Base-by-base conservation (phyloP, 345 rosid species). In the Eucalyptus polyanthemos region DNA sequence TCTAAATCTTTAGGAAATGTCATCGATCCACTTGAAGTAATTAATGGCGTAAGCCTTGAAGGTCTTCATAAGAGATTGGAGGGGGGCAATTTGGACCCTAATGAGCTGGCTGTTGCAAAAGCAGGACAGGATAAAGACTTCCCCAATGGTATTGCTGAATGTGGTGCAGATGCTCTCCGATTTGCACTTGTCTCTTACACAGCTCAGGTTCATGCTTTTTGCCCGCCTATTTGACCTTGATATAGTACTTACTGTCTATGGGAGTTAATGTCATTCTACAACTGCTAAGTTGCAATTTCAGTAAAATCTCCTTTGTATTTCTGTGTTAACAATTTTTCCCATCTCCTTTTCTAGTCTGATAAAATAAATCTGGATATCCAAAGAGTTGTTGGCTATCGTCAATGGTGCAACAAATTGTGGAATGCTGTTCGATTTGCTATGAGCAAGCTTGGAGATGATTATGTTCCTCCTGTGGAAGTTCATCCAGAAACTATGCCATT, bases 331-430 rank as follows among this genome's bases (percentile, higher is more conserved):
- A 11, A 50, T 69, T 54, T 86, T 60, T 56, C 87, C 11, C 54
- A 80, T 81, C 51, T 90, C 25, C 42, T n/a, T 83, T 92, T 93
- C 87, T 94, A 98, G 98, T 96, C 97, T 29, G 99, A 97, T 91
- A 98, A 92, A 92, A 98, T 98, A 88, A 98, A 98, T 94, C 93
- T 98, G 95, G 98, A 98, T 91, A 97, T 98, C 87, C 97, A 93
- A 92, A 94, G 99, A 92, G 99, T 98, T 62, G 97, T 95, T 89
- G 99, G 99, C 37, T 97, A 97, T 93, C 99, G 98, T n/a, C 99
- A 98, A 86, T 98, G 99, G 99, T 98, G 99, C 91, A 98, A 98
- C 92, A 98, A 98, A 89, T 90, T 98, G 65, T 97, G 99, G 99
- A 97, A 98, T 90, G 99, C 99, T 14, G 99, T 98, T 91, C 96